Conservation (phyloP, 1,284 basidiomycete genomes). For the Termitomyces sp. region DNA sequence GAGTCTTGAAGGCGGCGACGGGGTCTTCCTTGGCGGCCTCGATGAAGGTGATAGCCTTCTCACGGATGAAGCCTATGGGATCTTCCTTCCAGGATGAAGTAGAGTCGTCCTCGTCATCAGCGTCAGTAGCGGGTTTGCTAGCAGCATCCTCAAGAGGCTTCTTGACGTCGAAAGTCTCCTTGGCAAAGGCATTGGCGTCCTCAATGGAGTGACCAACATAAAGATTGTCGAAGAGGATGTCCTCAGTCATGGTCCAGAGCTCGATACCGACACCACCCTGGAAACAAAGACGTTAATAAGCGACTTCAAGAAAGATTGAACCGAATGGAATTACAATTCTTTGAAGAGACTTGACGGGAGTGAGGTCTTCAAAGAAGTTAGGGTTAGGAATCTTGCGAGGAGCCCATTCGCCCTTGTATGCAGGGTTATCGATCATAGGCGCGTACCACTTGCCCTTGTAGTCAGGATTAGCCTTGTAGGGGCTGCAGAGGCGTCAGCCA, state of each 20-base stretch:
- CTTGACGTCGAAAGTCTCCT: slow-evolving; percentile 85
- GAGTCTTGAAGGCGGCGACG: slow-evolving; percentile 68
- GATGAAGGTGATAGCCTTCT: slow-evolving; percentile 69
- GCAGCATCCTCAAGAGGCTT: slow-evolving; percentile 59
- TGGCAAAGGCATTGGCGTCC: slow-evolving; percentile 78
- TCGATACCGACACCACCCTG: slow-evolving; percentile 93
- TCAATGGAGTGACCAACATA: slow-evolving; percentile 85
- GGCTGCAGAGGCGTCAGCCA: slow-evolving; percentile 37
- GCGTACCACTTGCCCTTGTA: slow-evolving; percentile 97
- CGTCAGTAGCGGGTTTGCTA: slow-evolving; percentile 46
- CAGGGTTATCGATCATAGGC: slow-evolving; percentile 94
- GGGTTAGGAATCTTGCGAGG: slow-evolving; percentile 94
- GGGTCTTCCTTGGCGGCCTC: slow-evolving; percentile 72
- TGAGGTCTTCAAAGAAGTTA: slow-evolving; percentile 83
- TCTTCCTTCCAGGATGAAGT: slow-evolving; percentile 57
- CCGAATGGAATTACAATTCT: slow-evolving; percentile 58
- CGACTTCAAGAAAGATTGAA: not conserved
- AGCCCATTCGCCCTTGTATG: slow-evolving; percentile 94
- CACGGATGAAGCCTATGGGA: slow-evolving; percentile 75
- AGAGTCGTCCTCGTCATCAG: slow-evolving; percentile 47
- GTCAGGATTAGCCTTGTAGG: slow-evolving; percentile 83
- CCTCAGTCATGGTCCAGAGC: slow-evolving; percentile 98
- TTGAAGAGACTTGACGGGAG: slow-evolving; percentile 78
- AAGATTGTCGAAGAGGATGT: slow-evolving; percentile 94
- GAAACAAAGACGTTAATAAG: slow-evolving; percentile 10